These are phyloP conservation scores for Bretschneidera sinensis DNA, from an alignment of 345 rosid species.

Conservation along the genomic window DNA sequence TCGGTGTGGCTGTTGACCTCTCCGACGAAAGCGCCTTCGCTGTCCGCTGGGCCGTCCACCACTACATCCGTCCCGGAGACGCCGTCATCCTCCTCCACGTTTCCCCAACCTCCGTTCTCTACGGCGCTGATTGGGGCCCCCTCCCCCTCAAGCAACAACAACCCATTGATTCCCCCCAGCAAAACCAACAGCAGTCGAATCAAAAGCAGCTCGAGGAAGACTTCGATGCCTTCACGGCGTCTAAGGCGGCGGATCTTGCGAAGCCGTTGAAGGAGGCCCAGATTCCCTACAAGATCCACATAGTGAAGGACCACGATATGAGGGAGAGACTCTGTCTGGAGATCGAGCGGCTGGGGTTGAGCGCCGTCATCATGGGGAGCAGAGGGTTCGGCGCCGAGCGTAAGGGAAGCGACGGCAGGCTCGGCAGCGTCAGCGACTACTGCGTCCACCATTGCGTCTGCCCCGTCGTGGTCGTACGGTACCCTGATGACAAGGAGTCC, in stretches of 20 bases:
- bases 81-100: slow-evolving; percentile 94
- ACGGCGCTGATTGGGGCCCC: slow-evolving; percentile 99
- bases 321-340: slow-evolving; percentile 90
- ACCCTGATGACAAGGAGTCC: slow-evolving; percentile 62
- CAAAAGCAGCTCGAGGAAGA: slow-evolving; percentile 58
- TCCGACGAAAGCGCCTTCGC: slow-evolving; percentile 82
- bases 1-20: slow-evolving; percentile 91
- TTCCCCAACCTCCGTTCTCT: slow-evolving; percentile 91
- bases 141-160: slow-evolving; percentile 45
- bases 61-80: slow-evolving; percentile 92
- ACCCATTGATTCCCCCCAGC: slow-evolving; percentile 11
- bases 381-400: slow-evolving; percentile 80
- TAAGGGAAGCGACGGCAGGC: slow-evolving; percentile 68
- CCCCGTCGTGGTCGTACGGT: slow-evolving; percentile 83
- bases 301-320: slow-evolving; percentile 94
- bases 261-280: slow-evolving; percentile 76
- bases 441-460: slow-evolving; percentile 90
- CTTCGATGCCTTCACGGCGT: slow-evolving; percentile 61
- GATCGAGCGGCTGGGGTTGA: slow-evolving; percentile 70
- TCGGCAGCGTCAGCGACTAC: slow-evolving; percentile 92
- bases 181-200: slow-evolving; percentile 12
- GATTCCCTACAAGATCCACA: slow-evolving; percentile 83
- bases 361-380: slow-evolving; percentile 89
- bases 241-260: slow-evolving; percentile 73
- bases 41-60: slow-evolving; percentile 80